Evolutionary conservation across 306 rosid species (phyloP), one percentile per base, ranked within the genome.

Genomic region (Potentilla sterilis): DNA sequence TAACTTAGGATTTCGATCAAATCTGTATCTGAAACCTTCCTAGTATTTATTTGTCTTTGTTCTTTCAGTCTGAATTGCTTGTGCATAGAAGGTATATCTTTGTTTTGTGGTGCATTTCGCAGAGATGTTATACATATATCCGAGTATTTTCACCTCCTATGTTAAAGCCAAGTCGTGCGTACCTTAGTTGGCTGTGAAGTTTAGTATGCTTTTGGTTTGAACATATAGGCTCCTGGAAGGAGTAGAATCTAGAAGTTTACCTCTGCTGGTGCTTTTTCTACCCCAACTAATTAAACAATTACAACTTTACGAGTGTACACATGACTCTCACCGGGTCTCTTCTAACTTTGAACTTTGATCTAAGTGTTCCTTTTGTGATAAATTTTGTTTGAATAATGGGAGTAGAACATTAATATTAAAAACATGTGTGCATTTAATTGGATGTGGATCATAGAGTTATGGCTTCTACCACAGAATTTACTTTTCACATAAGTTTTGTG

Each of bases 401-500:
- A 52, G n/a, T 52, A 19, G 54, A 58, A 28, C 16, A 42, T 13
- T 12, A 35, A 37, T 21, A 19, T 13, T 16, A 14, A 37, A 46
- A 62, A 35, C 40, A 35, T 63, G 38, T 47, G 40, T 15, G 78
- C 40, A n/a, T 40, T 22, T 40, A 14, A 48, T 38, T 67, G 14
- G 72, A 13, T 12, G 47, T 76, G 19, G 28, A 28, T 28, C 28
- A 0, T 28, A 28, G 1, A 61, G 49, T 10, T 74, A 2, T 19
- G 59, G 67, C 12, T 38, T 51, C 66, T 66, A 11, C 54, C 66
- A 15, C 48, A 48, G 16, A 49, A 65, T 74, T 9, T 74, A n/a
- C 22, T 32, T 48, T 47, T 37, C 14, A 32, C 76, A 15, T 0
- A 43, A 14, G 35, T 8, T 14, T 59, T 47, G 63, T n/a, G 18